Evolutionary conservation across 1,139 yeast genomes (phyloP).

Genomic region (Candida sp.): DNA sequence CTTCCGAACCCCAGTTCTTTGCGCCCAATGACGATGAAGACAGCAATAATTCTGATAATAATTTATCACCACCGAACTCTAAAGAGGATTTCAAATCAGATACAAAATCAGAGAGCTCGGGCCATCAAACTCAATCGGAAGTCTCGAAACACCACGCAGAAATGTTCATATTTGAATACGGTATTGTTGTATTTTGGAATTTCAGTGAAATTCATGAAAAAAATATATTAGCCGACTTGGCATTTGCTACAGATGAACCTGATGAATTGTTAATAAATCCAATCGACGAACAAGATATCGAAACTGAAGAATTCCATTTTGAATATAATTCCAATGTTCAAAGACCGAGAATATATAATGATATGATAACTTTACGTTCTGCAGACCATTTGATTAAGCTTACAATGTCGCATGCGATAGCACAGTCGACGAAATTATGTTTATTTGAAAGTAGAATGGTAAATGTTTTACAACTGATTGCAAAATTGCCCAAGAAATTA

Average conservation of each 20-base stretch:
- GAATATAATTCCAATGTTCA: constrained; percentile 80
- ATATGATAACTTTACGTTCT: constrained; percentile 85
- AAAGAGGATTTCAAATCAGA: background rate
- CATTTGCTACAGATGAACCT: constrained; percentile 59
- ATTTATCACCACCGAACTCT: background rate
- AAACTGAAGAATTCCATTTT: constrained; percentile 92
- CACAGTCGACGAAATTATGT: constrained; percentile 91
- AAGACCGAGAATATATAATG: constrained; percentile 89
- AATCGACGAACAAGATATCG: constrained; percentile 84
- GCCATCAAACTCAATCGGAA: constrained; percentile 24
- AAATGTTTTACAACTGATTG: constrained; percentile 75
- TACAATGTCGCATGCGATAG: constrained; percentile 94
- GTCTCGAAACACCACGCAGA: constrained; percentile 79
- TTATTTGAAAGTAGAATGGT: constrained; percentile 92
- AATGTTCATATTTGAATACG: constrained; percentile 84
- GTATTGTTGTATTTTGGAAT: constrained; percentile 97
- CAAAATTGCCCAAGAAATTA: constrained; percentile 81
- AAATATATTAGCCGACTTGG: constrained; percentile 87
- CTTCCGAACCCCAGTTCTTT: constrained; percentile 49
- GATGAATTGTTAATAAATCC: constrained; percentile 65
- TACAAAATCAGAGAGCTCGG: constrained; percentile 1
- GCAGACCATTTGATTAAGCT: constrained; percentile 92
- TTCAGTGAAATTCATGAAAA: constrained; percentile 91
- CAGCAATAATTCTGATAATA: background rate
- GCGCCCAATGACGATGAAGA: constrained; percentile 30